These are phyloP conservation scores for Endocalyx cinctus DNA, from an alignment of 2,329 filamentous ascomycete genomes.

Conservation along the genomic window DNA sequence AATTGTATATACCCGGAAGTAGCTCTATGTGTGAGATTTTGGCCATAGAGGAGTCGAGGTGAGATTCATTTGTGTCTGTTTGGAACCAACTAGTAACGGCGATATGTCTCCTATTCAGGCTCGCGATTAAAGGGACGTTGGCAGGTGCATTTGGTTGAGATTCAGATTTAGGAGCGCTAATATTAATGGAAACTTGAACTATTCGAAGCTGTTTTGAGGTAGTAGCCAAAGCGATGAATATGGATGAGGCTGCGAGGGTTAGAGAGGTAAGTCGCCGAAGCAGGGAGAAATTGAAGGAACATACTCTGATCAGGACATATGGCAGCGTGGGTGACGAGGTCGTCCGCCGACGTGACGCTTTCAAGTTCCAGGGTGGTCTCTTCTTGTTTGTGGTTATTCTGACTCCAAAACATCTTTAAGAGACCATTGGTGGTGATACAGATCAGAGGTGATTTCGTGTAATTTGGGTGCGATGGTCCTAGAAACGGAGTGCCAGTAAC, in stretches of 20 bases:
- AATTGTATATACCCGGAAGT: constrained; percentile 61
- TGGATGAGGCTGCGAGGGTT: constrained; percentile 30
- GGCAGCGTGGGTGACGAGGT: constrained; percentile 75
- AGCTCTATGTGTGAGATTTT: constrained; percentile 73
- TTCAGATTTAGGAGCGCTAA: constrained; percentile 57
- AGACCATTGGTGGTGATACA: constrained; percentile 71
- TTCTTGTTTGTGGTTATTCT: constrained; percentile 66
- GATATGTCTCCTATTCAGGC: constrained; percentile 51
- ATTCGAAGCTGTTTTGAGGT: constrained; percentile 68
- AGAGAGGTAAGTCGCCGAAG: constrained; percentile 3
- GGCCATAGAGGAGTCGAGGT: constrained; percentile 47
- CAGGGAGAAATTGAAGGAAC: background rate
- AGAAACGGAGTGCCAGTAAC: constrained; percentile 60
- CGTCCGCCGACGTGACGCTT: constrained; percentile 65
- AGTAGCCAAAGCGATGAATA: constrained; percentile 65
- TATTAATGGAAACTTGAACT: constrained; percentile 69
- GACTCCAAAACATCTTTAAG: constrained; percentile 73
- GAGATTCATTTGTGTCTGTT: constrained; percentile 37
- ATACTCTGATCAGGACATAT: constrained; percentile 71
- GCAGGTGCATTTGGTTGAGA: constrained; percentile 48
- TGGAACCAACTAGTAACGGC: constrained; percentile 55
- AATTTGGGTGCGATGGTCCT: constrained; percentile 69
- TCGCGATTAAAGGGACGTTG: constrained; percentile 42
- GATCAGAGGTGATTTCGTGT: constrained; percentile 68
- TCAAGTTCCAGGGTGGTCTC: constrained; percentile 73